phyloP scores from a whole-genome alignment of 768 basidiomycete species.

The Pseudohyphozyma bogoriensis region DNA sequence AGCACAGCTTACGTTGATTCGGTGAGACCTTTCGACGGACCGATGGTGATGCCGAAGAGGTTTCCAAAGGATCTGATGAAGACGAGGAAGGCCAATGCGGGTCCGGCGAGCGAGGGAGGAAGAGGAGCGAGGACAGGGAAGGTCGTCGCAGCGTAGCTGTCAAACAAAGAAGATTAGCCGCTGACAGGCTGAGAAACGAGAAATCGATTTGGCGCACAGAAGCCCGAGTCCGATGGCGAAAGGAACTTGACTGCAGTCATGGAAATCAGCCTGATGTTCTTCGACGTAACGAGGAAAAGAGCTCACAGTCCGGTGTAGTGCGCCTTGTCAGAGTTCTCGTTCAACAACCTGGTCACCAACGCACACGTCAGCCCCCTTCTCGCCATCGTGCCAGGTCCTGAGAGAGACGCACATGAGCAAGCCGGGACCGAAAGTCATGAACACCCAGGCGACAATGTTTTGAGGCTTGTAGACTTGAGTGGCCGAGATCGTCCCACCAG shows the following conservation, averaged over 20 bases:
- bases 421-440: conserved; percentile 39
- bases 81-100: conserved; percentile 34
- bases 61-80: conserved; percentile 30
- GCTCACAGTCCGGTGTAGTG: too few relatives aligned
- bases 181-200: background rate
- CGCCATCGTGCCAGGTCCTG: too few relatives aligned
- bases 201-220: background rate
- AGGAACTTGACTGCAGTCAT: background rate
- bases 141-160: conserved; percentile 28
- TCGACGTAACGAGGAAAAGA: too few relatives aligned
- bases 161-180: conserved; percentile 8
- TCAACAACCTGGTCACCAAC: too few relatives aligned
- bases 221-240: conserved; percentile 37
- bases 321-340: too few relatives aligned
- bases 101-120: conserved; percentile 40
- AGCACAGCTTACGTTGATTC: too few relatives aligned
- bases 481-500: conserved; percentile 38
- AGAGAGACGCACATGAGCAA: conserved; percentile 40
- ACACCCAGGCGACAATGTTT: conserved; percentile 41
- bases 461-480: conserved; percentile 38
- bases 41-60: conserved; percentile 49
- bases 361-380: too few relatives aligned
- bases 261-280: too few relatives aligned
- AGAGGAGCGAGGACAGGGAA: conserved; percentile 48
- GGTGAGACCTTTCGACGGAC: conserved; percentile 34